Evolutionary conservation across 2,329 filamentous ascomycete species (phyloP).

Genomic region (Calonectria naviculata): DNA sequence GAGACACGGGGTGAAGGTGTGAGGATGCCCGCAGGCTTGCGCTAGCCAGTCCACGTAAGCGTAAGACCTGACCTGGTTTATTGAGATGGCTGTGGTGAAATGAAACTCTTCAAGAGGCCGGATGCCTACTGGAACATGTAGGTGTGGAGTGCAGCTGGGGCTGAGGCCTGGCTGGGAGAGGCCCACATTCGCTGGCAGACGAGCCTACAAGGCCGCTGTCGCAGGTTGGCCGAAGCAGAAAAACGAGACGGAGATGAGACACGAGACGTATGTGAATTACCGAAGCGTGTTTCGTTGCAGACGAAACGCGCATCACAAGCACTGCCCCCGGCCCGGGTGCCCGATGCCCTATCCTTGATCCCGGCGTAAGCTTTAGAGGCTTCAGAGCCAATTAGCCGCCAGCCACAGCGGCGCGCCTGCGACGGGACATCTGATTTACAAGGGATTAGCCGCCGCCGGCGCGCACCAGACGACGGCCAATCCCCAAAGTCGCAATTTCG

Average conservation of each 20-base stretch:
- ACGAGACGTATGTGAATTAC: not conserved
- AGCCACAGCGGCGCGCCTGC: slow-evolving; percentile 33
- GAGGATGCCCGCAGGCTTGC: too few species aligned
- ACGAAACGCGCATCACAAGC: not conserved
- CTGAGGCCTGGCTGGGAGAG: not conserved
- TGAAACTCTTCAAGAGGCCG: too few species aligned
- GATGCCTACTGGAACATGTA: too few species aligned
- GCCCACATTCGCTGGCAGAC: not conserved
- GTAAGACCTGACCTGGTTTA: too few species aligned
- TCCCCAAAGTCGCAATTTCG: slow-evolving; percentile 15
- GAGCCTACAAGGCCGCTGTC: slow-evolving; percentile 28
- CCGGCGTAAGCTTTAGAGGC: slow-evolving; percentile 15
- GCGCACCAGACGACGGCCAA: slow-evolving; percentile 34
- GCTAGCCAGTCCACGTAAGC: too few species aligned
- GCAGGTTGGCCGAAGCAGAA: slow-evolving; percentile 24
- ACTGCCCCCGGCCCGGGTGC: too few species aligned
- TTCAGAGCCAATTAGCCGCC: slow-evolving; percentile 33
- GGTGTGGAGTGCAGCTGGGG: too few species aligned
- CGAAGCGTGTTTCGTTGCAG: slow-evolving; percentile 12
- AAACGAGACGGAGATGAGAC: slow-evolving; percentile 13
- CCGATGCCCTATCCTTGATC: slow-evolving; percentile 18
- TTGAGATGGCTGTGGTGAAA: too few species aligned
- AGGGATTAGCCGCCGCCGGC: slow-evolving; percentile 32
- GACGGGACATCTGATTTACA: slow-evolving; percentile 25
- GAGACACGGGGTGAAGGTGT: too few species aligned